Percentiles rank a stretch among this genome's conserved stretches.
These are phyloP conservation scores for Candida khao-thaluensis DNA, from an alignment of 805 yeast species.

Conservation along the genomic window DNA sequence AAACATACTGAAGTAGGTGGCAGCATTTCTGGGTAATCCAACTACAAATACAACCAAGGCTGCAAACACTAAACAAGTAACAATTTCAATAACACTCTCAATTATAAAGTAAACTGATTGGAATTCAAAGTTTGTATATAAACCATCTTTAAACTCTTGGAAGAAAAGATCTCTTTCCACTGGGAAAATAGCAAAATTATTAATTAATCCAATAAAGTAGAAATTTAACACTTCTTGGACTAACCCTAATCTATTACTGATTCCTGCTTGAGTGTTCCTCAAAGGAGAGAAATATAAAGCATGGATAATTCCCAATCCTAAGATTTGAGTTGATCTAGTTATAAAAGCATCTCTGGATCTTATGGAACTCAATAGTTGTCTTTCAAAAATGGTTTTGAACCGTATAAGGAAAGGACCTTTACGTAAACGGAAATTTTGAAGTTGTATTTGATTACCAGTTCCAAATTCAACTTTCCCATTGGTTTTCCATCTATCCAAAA, in stretches of 20 bases:
- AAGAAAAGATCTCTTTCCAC: conserved; percentile 71
- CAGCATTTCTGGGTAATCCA: conserved; percentile 69
- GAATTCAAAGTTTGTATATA: conserved; percentile 66
- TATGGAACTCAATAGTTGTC: conserved; percentile 35
- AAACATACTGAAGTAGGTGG: conserved; percentile 63
- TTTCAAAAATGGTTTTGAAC: conserved; percentile 28
- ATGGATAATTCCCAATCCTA: conserved; percentile 61
- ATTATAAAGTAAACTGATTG: conserved; percentile 55
- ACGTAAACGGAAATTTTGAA: conserved; percentile 27
- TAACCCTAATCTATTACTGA: conserved; percentile 69
- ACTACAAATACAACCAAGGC: conserved; percentile 64
- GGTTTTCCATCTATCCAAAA: conserved; percentile 29
- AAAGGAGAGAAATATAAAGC: conserved; percentile 60
- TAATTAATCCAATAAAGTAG: conserved; percentile 77
- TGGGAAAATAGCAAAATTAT: conserved; percentile 75
- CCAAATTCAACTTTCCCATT: conserved; percentile 4
- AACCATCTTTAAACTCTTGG: conserved; percentile 72
- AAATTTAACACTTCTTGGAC: conserved; percentile 71
- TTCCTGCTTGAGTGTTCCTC: conserved; percentile 43
- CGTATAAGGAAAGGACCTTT: conserved; percentile 25
- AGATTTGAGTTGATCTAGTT: conserved; percentile 64
- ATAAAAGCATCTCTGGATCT: conserved; percentile 53
- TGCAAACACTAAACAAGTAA: conserved; percentile 58
- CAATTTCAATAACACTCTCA: conserved; percentile 67
- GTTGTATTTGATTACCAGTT: conserved; percentile 14